phyloP scores from a whole-genome alignment of 2,329 filamentous ascomycete species.

The Exophiala mesophila region DNA sequence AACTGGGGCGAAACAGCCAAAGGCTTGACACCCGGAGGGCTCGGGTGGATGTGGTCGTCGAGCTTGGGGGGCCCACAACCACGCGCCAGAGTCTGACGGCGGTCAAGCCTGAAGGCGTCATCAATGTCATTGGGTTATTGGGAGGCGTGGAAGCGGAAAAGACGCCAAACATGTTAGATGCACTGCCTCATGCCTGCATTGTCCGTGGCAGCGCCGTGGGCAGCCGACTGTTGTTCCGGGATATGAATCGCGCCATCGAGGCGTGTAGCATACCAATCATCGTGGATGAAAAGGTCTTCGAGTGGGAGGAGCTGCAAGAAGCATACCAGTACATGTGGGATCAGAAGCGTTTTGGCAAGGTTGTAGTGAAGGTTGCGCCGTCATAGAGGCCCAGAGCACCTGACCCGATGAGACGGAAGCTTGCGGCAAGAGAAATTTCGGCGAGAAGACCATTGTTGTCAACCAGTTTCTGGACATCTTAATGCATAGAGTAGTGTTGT shows the following conservation, averaged over 20 bases:
- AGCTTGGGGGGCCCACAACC: constrained; percentile 62
- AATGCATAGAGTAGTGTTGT: too few relatives aligned
- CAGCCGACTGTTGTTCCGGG: constrained; percentile 51
- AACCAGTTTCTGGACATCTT: too few relatives aligned
- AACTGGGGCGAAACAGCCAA: constrained; percentile 59
- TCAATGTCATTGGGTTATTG: constrained; percentile 51
- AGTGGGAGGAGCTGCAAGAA: constrained; percentile 44
- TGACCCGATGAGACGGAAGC: too few relatives aligned
- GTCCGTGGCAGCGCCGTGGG: constrained; percentile 56
- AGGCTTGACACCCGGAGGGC: constrained; percentile 43
- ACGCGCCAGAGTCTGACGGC: constrained; percentile 45
- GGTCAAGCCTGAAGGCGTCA: constrained; percentile 46
- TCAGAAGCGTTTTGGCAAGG: constrained; percentile 54
- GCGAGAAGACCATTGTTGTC: too few relatives aligned
- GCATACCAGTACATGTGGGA: constrained; percentile 53
- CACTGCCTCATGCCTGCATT: constrained; percentile 48
- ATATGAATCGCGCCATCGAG: constrained; percentile 58
- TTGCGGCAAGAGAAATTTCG: too few relatives aligned
- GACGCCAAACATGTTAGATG: constrained; percentile 51
- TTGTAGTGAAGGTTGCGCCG: too few relatives aligned
- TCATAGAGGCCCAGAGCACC: too few relatives aligned
- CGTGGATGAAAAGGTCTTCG: constrained; percentile 55
- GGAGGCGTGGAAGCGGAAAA: constrained; percentile 34
- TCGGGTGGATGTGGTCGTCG: constrained; percentile 60
- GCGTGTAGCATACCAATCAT: constrained; percentile 55